Evolutionary conservation across 768 basidiomycete species (phyloP), one percentile per base, ranked within the genome.

Genomic region (Leccinum uliginosum): DNA sequence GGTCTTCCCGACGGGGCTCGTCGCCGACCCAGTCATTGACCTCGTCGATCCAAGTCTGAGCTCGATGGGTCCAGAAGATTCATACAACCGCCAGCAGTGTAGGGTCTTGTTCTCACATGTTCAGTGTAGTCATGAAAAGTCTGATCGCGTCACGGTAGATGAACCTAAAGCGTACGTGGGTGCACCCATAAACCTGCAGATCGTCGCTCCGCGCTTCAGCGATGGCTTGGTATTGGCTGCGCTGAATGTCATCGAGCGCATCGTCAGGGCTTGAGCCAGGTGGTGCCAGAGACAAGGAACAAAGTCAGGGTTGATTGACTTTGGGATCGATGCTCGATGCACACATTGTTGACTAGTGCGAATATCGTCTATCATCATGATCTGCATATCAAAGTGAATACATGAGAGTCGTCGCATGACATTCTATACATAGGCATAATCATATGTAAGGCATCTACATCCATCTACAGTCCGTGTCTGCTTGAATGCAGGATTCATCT

Each of bases 1-100:
- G 3, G 74, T 78, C 5, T 76, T 80, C 65, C 80, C 78, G 8
- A 76, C 74, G 19, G 76, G 77, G n/a, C 67, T 73, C 23, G 38
- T 57, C 17, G 59, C 55, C 46, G 66, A 73, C 53, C 63, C 73
- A 40, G 43, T 60, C 2, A 4, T 69, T 6, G 73, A 74, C 27
- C 15, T 51, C 21, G 14, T 55, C 19, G 44, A 62, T 45, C 46
- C 65, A 8, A 21, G 29, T 12, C 29, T 49, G 14, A 30, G 12
- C 19, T 49, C 48, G 29, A 30, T 21, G 6, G 29, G 48, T 12
- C 56, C 62, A 4, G 67, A 64, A 0, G 69, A 69, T 40, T 56
- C 56, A 2, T 64, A 58, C 34, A 63, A 68, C 17, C 57, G 38
- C 14, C 34, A 55, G 1, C 26, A 57, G 10, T 69, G 68, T 69